Conservation (phyloP, 345 rosid genomes). For the Eucalyptus curtisii region DNA sequence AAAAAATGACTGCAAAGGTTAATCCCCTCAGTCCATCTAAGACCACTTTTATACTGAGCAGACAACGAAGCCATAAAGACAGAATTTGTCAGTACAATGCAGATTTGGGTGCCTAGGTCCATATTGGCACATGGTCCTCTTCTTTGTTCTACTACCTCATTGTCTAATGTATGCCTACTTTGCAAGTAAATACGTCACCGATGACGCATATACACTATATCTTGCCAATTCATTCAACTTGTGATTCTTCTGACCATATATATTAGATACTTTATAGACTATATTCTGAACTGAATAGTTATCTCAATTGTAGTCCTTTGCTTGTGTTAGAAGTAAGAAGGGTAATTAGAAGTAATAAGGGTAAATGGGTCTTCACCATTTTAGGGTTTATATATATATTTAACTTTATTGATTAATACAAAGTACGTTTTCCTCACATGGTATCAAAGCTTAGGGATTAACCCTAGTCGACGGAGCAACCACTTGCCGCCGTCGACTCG, state of each 20-base stretch:
- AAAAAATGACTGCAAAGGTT: not conserved
- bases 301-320: not conserved
- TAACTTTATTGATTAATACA: no score
- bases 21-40: not conserved
- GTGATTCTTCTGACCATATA: not conserved
- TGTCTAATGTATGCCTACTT: not conserved
- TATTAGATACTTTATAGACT: not conserved
- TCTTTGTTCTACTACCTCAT: not conserved
- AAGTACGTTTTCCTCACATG: no score
- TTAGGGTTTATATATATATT: no score
- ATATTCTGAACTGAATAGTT: not conserved
- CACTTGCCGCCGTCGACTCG: no score
- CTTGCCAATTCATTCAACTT: not conserved
- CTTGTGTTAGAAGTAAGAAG: no score
- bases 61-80: not conserved
- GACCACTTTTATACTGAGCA: not conserved
- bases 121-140: not conserved
- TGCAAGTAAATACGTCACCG: not conserved
- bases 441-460: no score
- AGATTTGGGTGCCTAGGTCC: not conserved
- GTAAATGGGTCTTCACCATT: no score
- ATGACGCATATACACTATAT: not conserved
- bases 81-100: not conserved
- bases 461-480: no score
- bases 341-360: no score